phyloP scores from a whole-genome alignment of 192 early-diverging fungal species.

The Backusella sp. region DNA sequence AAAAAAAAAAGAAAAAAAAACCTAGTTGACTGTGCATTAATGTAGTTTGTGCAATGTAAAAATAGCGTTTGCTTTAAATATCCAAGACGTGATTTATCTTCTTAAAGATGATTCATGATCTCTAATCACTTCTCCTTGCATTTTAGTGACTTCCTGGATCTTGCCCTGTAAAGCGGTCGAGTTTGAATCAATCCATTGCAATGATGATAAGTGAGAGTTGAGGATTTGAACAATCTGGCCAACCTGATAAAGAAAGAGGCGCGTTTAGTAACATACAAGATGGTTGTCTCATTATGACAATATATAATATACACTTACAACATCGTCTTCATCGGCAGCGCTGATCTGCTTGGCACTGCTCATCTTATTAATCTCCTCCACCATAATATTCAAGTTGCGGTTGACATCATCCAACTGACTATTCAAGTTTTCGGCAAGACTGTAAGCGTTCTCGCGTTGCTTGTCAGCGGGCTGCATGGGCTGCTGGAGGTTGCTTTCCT shows the following conservation, averaged over 20 bases:
- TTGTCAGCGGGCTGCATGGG: conserved; percentile 69
- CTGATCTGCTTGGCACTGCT: conserved; percentile 33
- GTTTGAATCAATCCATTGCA: conserved; percentile 90
- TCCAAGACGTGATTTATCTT: not conserved
- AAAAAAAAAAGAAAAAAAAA: not conserved
- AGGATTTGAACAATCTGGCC: conserved; percentile 86
- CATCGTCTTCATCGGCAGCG: conserved; percentile 37
- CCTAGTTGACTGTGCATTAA: not conserved
- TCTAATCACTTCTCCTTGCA: conserved; percentile 38
- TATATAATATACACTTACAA: conserved; percentile 14
- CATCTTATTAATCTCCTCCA: conserved; percentile 84
- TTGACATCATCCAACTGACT: conserved; percentile 86
- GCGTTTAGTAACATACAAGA: no score
- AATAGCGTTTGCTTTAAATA: no score
- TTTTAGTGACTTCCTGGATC: conserved; percentile 49
- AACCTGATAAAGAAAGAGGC: conserved; percentile 31
- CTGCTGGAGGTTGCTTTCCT: conserved; percentile 43
- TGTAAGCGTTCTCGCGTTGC: conserved; percentile 84
- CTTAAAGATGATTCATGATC: conserved; percentile 12
- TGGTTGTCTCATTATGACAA: not conserved
- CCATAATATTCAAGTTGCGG: conserved; percentile 71
- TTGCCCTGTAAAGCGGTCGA: conserved; percentile 55
- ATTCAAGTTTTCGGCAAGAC: conserved; percentile 83
- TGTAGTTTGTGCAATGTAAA: no score
- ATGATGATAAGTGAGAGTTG: conserved; percentile 85